A percentile compares a stretch with the other conserved stretches of the same genome.
Conservation (phyloP, 2,329 filamentous ascomycete species). For the Polytolypa hystricis region DNA sequence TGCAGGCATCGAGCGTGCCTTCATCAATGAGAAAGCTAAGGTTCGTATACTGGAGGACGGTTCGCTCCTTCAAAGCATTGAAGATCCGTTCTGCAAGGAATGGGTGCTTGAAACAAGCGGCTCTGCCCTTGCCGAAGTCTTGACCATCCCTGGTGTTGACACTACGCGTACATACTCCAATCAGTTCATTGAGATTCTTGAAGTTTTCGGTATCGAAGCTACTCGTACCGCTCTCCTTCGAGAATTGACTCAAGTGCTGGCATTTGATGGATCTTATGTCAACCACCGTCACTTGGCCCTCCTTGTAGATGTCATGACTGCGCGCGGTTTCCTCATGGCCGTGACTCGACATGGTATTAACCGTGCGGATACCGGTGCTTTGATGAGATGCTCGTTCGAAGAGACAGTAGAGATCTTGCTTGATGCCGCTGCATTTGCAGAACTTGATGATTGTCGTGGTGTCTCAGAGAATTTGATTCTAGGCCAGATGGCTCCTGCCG, state of each 20-base stretch:
- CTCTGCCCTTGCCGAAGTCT: conserved; percentile 71
- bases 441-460: conserved; percentile 94
- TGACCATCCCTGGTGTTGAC: conserved; percentile 82
- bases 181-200: conserved; percentile 87
- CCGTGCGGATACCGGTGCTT: conserved; percentile 87
- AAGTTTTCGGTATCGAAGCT: conserved; percentile 93
- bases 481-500: conserved; percentile 91
- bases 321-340: conserved; percentile 84
- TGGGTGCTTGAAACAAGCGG: conserved; percentile 96
- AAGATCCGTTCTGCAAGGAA: conserved; percentile 66
- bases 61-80: conserved; percentile 61
- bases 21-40: conserved; percentile 71
- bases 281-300: conserved; percentile 96
- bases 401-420: conserved; percentile 97
- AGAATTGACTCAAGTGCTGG: conserved; percentile 84
- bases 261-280: conserved; percentile 98
- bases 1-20: conserved; percentile 75
- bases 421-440: conserved; percentile 86
- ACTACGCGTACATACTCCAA: conserved; percentile 81
- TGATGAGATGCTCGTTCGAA: conserved; percentile 99
- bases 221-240: conserved; percentile 75
- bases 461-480: conserved; percentile 99
- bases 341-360: conserved; percentile 99
- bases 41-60: conserved; percentile 60
- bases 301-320: conserved; percentile 95